Evolutionary conservation across 768 basidiomycete species (phyloP), one percentile per base, ranked within the genome.

Genomic region (Crucibulum laeve): DNA sequence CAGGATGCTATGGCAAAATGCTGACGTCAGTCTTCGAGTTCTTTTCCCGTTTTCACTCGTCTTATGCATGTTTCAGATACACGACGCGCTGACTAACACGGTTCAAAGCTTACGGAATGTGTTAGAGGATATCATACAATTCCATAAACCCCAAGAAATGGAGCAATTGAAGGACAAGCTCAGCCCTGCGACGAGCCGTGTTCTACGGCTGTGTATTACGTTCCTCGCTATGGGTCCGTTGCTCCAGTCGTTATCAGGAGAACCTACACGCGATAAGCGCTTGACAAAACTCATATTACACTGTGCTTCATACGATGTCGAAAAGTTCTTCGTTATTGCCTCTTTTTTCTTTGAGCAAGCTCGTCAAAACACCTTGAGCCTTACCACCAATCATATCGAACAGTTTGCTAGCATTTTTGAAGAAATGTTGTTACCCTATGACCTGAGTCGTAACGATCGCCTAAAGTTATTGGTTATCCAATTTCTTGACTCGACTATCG

Each of bases 171-270:
- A n/a, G n/a, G n/a, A n/a, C n/a, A n/a, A n/a, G n/a, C n/a, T n/a
- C n/a, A n/a, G n/a, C n/a, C n/a, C n/a, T n/a, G n/a, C n/a, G n/a
- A n/a, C n/a, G n/a, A n/a, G n/a, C n/a, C n/a, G n/a, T n/a, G n/a
- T n/a, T n/a, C n/a, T n/a, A n/a, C n/a, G n/a, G n/a, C n/a, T 76
- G 18, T 88, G 80, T 55, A 56, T 87, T 28, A 55, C 72, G 14
- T 78, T 87, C 51, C 68, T 89, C 22, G 69, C 83, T 2, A 64
- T 75, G 17, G 76, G 77, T n/a, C 84, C 85, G 15, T 65, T 77
- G 36, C 60, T 90, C 25, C 82, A 81, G 46, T 79, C 80, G 10
- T 56, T 70, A 4, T 74, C 76, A 2, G 76, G 69, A 4, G 77
- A 84, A 49, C 68, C 74, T 1, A 78, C 81, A 17, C 77, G 77